Conservation (phyloP, 768 basidiomycete genomes). For the Tephrocybe sp. region DNA sequence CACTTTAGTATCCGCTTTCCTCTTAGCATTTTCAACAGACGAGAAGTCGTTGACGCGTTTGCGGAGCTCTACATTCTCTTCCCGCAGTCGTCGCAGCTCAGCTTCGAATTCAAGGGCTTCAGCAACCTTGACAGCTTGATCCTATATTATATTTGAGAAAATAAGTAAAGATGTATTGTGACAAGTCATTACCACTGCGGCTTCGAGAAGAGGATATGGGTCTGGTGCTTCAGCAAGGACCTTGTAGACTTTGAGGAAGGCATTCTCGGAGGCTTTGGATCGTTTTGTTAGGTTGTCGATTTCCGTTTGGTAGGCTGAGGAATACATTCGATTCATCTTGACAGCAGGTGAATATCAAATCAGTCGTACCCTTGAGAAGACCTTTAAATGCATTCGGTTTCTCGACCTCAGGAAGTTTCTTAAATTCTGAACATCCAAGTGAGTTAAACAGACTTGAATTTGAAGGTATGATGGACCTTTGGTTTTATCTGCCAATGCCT, state of each 20-base stretch:
- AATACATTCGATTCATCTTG: slow-evolving; percentile 3
- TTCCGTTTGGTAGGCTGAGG: slow-evolving; percentile 88
- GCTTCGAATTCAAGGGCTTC: slow-evolving; percentile 76
- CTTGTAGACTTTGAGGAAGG: slow-evolving; percentile 96
- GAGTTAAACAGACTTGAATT: background rate
- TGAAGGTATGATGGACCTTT: too few relatives aligned
- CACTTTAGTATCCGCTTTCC: slow-evolving; percentile 68
- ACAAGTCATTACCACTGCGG: slow-evolving; percentile 63
- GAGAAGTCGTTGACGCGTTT: slow-evolving; percentile 65
- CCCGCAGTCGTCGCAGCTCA: slow-evolving; percentile 69
- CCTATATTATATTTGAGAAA: slow-evolving; percentile 40
- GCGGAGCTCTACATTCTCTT: slow-evolving; percentile 82
- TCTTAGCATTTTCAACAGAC: slow-evolving; percentile 64
- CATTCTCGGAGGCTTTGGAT: slow-evolving; percentile 88
- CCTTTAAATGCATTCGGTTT: slow-evolving; percentile 87
- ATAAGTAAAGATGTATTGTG: background rate
- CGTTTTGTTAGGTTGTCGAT: slow-evolving; percentile 95
- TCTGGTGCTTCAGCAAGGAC: slow-evolving; percentile 95
- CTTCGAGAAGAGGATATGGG: slow-evolving; percentile 94
- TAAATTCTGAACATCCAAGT: slow-evolving; percentile 70
- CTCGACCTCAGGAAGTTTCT: slow-evolving; percentile 88
- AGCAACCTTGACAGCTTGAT: slow-evolving; percentile 88
- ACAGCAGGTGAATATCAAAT: background rate
- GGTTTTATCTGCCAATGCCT: slow-evolving; percentile 92
- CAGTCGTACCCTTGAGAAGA: slow-evolving; percentile 70